Conservation (phyloP, 257 asterid species). For the Jacaranda mimosifolia region DNA sequence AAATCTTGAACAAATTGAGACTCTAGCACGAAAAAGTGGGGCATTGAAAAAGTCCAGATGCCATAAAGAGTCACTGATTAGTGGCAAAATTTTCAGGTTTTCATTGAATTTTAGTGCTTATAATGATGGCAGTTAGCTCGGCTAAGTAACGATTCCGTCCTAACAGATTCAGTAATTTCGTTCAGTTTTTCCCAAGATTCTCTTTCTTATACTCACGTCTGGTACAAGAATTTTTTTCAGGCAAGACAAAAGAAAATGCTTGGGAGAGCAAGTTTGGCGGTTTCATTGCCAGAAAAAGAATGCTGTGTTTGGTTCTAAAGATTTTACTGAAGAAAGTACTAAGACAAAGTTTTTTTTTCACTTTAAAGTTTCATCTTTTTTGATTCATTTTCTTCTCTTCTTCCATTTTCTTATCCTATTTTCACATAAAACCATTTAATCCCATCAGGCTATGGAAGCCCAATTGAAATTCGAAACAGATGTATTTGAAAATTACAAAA, state of each 20-base stretch:
- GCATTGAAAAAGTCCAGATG: slow-evolving; percentile 2
- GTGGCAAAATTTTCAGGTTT: neutral
- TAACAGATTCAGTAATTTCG: neutral
- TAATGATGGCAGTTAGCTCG: neutral
- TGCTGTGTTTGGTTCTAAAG: too few species aligned
- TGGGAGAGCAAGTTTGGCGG: too few species aligned
- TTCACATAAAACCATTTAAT: neutral
- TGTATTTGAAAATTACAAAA: neutral
- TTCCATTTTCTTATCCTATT: too few species aligned
- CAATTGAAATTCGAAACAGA: neutral
- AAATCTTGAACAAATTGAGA: neutral
- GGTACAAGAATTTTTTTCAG: too few species aligned
- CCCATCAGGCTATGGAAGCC: neutral
- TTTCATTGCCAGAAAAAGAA: too few species aligned
- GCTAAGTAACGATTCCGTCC: neutral
- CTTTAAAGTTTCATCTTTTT: too few species aligned
- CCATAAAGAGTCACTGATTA: neutral
- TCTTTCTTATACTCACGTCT: too few species aligned
- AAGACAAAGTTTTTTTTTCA: too few species aligned
- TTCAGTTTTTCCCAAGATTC: neutral
- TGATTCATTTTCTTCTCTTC: too few species aligned
- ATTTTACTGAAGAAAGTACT: too few species aligned
- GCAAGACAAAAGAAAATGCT: too few species aligned
- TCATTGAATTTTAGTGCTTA: slow-evolving; percentile 13
- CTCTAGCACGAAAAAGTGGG: neutral